A percentile compares a stretch with the other conserved stretches of the same genome.
These are phyloP conservation scores for Euphorbia lathyris DNA, from an alignment of 345 rosid genomes.

Conservation along the genomic window DNA sequence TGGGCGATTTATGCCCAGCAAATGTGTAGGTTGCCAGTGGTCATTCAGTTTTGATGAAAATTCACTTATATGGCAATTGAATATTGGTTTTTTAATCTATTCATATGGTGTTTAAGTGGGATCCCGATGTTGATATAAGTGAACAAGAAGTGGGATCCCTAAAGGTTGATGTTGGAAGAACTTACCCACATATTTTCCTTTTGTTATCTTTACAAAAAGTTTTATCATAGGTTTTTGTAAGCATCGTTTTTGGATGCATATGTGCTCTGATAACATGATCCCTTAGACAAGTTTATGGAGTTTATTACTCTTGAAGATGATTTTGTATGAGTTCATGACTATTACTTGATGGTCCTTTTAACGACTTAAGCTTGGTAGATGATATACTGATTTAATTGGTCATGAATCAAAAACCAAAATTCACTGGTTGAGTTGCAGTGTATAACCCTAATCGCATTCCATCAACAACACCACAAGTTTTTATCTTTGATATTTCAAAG, in stretches of 20 bases:
- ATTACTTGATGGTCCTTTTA: constrained; percentile 43
- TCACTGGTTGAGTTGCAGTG: too few relatives aligned
- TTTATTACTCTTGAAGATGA: constrained; percentile 39
- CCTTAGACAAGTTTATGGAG: constrained; percentile 41
- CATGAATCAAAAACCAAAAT: too few relatives aligned
- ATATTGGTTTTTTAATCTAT: constrained; percentile 36
- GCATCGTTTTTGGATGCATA: constrained; percentile 43
- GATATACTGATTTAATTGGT: too few relatives aligned
- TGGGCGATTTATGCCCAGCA: too few relatives aligned
- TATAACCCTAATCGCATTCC: too few relatives aligned
- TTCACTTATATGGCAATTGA: constrained; percentile 33
- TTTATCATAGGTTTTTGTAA: constrained; percentile 44
- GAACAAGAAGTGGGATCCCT: constrained; percentile 42
- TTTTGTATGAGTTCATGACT: constrained; percentile 49
- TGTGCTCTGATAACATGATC: constrained; percentile 33
- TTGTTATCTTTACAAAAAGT: constrained; percentile 33
- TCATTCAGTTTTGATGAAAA: constrained; percentile 40
- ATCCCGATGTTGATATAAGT: constrained; percentile 35
- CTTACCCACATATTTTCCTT: constrained; percentile 40
- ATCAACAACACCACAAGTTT: too few relatives aligned
- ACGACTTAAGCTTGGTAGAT: constrained; percentile 39
- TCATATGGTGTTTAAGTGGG: constrained; percentile 38
- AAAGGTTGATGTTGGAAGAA: constrained; percentile 36
- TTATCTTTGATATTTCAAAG: too few relatives aligned
- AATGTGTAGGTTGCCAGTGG: too few relatives aligned